Evolutionary conservation across 1,284 basidiomycete species (phyloP).

Genomic region (Caloboletus firmus): DNA sequence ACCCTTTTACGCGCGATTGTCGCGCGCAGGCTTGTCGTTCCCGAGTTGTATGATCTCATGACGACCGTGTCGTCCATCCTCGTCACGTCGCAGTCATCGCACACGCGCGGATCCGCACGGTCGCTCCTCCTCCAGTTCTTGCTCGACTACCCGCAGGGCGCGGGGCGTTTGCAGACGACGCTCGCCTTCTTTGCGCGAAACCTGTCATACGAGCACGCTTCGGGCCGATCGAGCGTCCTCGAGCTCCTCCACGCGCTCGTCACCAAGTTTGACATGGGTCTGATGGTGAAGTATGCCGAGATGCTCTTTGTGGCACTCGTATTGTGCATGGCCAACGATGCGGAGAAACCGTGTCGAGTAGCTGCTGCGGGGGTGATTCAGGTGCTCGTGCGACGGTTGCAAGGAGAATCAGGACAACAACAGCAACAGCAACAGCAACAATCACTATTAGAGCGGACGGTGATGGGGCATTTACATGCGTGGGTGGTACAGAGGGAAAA

Average conservation of each 20-base stretch:
- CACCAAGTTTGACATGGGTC: conserved; percentile 77
- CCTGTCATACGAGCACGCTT: conserved; percentile 88
- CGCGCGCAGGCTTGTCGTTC: conserved; percentile 87
- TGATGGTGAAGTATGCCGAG: conserved; percentile 84
- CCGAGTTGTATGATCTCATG: conserved; percentile 98
- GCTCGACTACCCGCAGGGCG: conserved; percentile 97
- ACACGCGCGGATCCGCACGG: conserved; percentile 91
- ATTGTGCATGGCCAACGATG: conserved; percentile 93
- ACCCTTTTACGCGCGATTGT: conserved; percentile 91
- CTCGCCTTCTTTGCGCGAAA: conserved; percentile 96
- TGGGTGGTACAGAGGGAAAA: conserved; percentile 77
- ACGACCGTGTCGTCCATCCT: conserved; percentile 92
- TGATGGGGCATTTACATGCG: conserved; percentile 73
- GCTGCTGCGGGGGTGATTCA: conserved; percentile 86
- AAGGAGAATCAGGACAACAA: conserved; percentile 58
- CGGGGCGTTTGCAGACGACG: conserved; percentile 83
- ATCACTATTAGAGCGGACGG: conserved; percentile 27
- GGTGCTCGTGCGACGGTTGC: conserved; percentile 68
- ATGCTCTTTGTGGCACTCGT: conserved; percentile 91
- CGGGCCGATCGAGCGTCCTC: conserved; percentile 89
- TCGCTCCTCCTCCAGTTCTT: conserved; percentile 92
- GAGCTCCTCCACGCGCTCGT: conserved; percentile 86
- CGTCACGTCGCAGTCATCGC: conserved; percentile 89
- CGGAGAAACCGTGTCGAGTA: conserved; percentile 84
- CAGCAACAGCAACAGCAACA: conserved; percentile 49